Evolutionary conservation across 805 yeast genomes (phyloP), one percentile per base, ranked within the genome.

Genomic region (Sugiyamaella valdiviana): DNA sequence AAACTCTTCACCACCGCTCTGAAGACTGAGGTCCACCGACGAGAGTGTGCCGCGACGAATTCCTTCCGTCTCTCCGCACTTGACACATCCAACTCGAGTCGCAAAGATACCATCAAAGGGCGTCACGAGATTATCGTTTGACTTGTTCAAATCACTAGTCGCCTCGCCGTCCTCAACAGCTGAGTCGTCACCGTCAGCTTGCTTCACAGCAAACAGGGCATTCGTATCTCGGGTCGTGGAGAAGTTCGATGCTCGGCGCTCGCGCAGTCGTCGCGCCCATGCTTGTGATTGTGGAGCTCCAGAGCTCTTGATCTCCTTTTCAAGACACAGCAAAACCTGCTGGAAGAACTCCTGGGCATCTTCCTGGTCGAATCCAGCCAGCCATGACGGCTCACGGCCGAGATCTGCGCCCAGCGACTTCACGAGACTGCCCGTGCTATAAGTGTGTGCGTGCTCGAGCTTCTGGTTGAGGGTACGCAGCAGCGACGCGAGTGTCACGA

Each of bases 291-390:
- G 19, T n/a, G 17, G 16, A 15, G 19, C 39, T 14, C 15, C 29
- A 15, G 20, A 20, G 3, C 38, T 26, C 44, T 62, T 58, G 36
- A 51, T 50, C 16, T 64, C 69, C 23, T 55, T 59, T 45, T 66
- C 71, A 20, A 66, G 49, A 6, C 62, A 59, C 15, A 51, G 50
- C 41, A 66, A 51, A 14, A 66, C 50, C 53, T 63, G 79, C 42
- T 90, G 97, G 69, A 90, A 90, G 60, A 90, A 90, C 64, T 90
- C 98, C 66, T 90, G 96, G 0, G 97, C 97, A 68, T 90, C 98
- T 64, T 90, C 96, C 67, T 90, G 98, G 60, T 86, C 88, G 62
- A 87, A 87, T 1, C 96, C 93, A 48, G 80, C 66, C 3, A 43
- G 42, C 37, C 42, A 45, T 9, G 44, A 36, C 14, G 44, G 42